phyloP scores from a whole-genome alignment of 2,329 filamentous ascomycete species.

The Zymoseptoria ardabiliae region DNA sequence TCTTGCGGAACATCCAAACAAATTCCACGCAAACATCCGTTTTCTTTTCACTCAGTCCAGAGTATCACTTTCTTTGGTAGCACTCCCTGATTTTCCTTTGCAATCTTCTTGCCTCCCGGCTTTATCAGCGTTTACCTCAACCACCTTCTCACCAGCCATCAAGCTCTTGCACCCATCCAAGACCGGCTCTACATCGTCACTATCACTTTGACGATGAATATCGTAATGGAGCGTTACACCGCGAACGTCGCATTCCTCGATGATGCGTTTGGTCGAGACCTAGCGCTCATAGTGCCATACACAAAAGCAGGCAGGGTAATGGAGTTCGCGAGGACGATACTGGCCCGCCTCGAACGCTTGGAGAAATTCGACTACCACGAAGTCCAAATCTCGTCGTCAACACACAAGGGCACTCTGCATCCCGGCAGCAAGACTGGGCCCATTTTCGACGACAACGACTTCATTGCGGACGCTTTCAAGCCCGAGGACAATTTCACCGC shows the following conservation, averaged over 20 bases:
- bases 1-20: too few species aligned
- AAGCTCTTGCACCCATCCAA: background rate
- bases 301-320: slow-evolving; percentile 4
- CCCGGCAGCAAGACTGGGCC: slow-evolving; percentile 21
- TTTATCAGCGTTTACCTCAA: too few species aligned
- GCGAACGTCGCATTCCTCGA: slow-evolving; percentile 14
- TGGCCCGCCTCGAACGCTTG: slow-evolving; percentile 16
- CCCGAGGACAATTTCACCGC: slow-evolving; percentile 22
- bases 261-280: slow-evolving; percentile 3
- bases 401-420: slow-evolving; percentile 20
- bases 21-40: too few species aligned
- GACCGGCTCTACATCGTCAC: background rate
- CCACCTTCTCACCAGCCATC: background rate
- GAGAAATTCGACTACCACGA: slow-evolving; percentile 2
- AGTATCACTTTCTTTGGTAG: too few species aligned
- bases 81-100: slow-evolving; percentile 19
- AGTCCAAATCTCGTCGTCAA: slow-evolving; percentile 9
- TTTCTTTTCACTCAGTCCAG: too few species aligned
- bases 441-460: slow-evolving; percentile 24
- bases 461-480: slow-evolving; percentile 21
- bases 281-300: slow-evolving; percentile 18
- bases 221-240: slow-evolving; percentile 21
- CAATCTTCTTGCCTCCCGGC: too few species aligned
- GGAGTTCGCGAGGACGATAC: slow-evolving; percentile 12
- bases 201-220: too few species aligned